Percentiles rank a stretch among this genome's conserved stretches.
phyloP scores from a whole-genome alignment of 2,329 filamentous ascomycete species.

The Dothistroma pini region DNA sequence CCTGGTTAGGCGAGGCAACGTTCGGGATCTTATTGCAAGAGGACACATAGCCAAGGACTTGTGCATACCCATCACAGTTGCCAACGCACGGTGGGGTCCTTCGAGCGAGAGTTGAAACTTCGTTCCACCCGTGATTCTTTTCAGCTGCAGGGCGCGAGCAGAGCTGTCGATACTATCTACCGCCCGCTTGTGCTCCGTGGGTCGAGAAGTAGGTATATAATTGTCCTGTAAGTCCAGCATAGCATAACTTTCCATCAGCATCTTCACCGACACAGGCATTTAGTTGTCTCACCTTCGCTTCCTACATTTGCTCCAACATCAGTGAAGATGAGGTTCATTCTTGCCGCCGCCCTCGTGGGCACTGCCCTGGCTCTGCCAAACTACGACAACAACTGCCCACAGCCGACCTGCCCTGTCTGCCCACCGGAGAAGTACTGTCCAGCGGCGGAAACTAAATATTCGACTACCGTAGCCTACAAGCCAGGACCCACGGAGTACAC shows the following conservation, averaged over 20 bases:
- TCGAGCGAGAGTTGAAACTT: not conserved
- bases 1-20: not conserved
- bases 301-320: not conserved
- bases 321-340: not conserved
- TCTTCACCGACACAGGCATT: not conserved
- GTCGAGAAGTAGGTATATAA: not conserved
- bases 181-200: not conserved
- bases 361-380: not conserved
- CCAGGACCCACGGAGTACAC: not conserved
- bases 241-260: not conserved
- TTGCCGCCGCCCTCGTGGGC: not conserved
- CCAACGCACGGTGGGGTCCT: not conserved
- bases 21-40: not conserved
- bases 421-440: not conserved
- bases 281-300: not conserved
- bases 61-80: not conserved
- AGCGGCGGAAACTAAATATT: not conserved
- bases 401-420: not conserved
- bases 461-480: not conserved
- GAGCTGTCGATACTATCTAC: not conserved
- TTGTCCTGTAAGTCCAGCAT: not conserved
- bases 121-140: not conserved
- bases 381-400: not conserved
- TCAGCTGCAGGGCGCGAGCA: not conserved
- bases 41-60: not conserved